phyloP scores from a whole-genome alignment of 169 alveolate species.

The Plasmodium adleri region DNA sequence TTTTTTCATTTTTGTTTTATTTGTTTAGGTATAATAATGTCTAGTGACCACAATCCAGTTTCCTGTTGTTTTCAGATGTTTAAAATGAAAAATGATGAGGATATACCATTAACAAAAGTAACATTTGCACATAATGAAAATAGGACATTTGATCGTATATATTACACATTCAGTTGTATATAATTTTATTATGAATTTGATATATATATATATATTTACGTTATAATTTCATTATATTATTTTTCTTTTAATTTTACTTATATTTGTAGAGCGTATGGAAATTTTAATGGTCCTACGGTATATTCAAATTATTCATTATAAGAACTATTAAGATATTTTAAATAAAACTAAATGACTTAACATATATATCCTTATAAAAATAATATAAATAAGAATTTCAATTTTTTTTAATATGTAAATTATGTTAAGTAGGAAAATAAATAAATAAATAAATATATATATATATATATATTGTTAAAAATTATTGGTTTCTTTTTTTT shows the following conservation, averaged over 20 bases:
- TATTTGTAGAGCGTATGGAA: constrained; percentile 33
- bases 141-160: not conserved
- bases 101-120: constrained; percentile 63
- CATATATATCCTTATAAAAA: too few species aligned
- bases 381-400: too few species aligned
- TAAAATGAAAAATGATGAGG: constrained; percentile 67
- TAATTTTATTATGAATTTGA: not conserved
- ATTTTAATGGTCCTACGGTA: not conserved
- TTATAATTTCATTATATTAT: too few species aligned
- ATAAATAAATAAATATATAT: too few species aligned
- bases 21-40: constrained; percentile 75
- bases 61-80: constrained; percentile 82
- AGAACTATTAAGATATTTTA: too few species aligned
- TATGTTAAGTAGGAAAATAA: too few species aligned
- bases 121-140: not conserved
- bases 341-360: too few species aligned
- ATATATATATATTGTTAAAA: too few species aligned
- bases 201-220: too few species aligned
- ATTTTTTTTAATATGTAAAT: too few species aligned
- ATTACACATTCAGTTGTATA: not conserved
- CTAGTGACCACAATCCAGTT: constrained; percentile 87
- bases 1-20: not conserved
- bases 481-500: too few species aligned
- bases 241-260: not conserved
- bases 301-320: too few species aligned